Conservation (phyloP, 805 yeast genomes). For the Grigorovia humatica region DNA sequence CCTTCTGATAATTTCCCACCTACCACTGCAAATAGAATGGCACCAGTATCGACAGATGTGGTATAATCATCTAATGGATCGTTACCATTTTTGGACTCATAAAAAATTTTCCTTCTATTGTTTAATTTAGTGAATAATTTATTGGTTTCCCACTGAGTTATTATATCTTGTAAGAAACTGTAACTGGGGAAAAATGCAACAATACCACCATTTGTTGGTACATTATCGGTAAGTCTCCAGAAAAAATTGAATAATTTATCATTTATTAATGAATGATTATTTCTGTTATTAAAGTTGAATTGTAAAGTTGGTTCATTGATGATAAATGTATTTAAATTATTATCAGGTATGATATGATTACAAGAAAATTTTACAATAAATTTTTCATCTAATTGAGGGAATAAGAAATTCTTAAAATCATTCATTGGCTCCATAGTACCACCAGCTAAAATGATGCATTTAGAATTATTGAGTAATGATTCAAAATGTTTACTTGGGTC, state of each 20-base stretch:
- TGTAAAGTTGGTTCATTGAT: slow-evolving; percentile 37
- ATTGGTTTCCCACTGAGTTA: slow-evolving; percentile 40
- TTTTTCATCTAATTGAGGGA: slow-evolving; percentile 42
- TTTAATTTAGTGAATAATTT: slow-evolving; percentile 29
- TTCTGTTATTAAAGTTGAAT: slow-evolving; percentile 61
- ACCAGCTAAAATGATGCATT: slow-evolving; percentile 75
- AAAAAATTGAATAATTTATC: slow-evolving; percentile 34
- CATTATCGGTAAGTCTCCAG: slow-evolving; percentile 15
- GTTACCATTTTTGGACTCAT: slow-evolving; percentile 45
- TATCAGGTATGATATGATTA: slow-evolving; percentile 72
- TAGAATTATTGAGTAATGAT: slow-evolving; percentile 52
- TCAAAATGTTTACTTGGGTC: slow-evolving; percentile 69
- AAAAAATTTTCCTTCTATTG: slow-evolving; percentile 38
- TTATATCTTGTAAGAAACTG: slow-evolving; percentile 47
- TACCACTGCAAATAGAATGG: slow-evolving; percentile 70
- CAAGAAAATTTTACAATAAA: slow-evolving; percentile 53
- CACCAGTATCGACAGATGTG: slow-evolving; percentile 40
- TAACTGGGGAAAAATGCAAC: slow-evolving; percentile 85
- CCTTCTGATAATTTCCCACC: slow-evolving; percentile 94
- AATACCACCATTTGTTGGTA: slow-evolving; percentile 56
- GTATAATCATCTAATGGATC: slow-evolving; percentile 43
- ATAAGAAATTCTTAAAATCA: slow-evolving; percentile 58
- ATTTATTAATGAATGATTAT: slow-evolving; percentile 34
- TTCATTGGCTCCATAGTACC: slow-evolving; percentile 88
- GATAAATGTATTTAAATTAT: slow-evolving; percentile 53